Conservation (phyloP, 2,329 filamentous ascomycete species). For the Colletotrichum sp. region DNA sequence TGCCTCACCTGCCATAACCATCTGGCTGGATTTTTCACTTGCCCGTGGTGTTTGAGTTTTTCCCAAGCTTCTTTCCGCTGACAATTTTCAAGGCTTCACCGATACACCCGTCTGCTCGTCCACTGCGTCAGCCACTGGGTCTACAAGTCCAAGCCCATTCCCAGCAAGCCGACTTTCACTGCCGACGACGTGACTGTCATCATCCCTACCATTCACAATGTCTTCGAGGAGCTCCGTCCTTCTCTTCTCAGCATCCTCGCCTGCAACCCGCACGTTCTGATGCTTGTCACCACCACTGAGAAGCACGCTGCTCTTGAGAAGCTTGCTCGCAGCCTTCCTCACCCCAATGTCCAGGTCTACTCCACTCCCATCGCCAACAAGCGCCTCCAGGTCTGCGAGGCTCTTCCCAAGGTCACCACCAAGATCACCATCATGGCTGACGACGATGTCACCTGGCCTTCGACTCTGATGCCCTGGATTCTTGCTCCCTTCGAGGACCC, state of each 20-base stretch:
- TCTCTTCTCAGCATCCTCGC: constrained; percentile 80
- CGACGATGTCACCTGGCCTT: constrained; percentile 93
- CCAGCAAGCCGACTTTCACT: constrained; percentile 79
- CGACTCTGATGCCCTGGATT: constrained; percentile 87
- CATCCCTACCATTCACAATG: constrained; percentile 89
- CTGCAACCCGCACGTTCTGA: constrained; percentile 73
- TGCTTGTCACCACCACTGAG: constrained; percentile 86
- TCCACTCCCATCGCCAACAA: constrained; percentile 91
- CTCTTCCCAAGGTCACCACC: constrained; percentile 84
- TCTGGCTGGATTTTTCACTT: neutral
- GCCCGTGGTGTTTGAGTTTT: neutral
- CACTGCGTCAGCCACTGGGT: constrained; percentile 86
- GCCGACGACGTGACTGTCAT: constrained; percentile 90
- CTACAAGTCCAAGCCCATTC: constrained; percentile 85
- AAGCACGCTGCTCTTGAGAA: constrained; percentile 73
- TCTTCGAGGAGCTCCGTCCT: constrained; percentile 80
- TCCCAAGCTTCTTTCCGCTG: neutral
- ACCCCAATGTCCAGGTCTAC: constrained; percentile 73
- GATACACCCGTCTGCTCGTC: constrained; percentile 84
- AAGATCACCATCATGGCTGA: constrained; percentile 91
- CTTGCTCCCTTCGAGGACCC: constrained; percentile 89
- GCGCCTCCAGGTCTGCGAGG: constrained; percentile 89
- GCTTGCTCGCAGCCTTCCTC: constrained; percentile 66
- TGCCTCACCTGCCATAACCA: neutral
- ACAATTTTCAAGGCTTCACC: constrained; percentile 70